These are phyloP conservation scores for Penicillium sp. DNA, from an alignment of 2,329 filamentous ascomycete species.

Conservation along the genomic window DNA sequence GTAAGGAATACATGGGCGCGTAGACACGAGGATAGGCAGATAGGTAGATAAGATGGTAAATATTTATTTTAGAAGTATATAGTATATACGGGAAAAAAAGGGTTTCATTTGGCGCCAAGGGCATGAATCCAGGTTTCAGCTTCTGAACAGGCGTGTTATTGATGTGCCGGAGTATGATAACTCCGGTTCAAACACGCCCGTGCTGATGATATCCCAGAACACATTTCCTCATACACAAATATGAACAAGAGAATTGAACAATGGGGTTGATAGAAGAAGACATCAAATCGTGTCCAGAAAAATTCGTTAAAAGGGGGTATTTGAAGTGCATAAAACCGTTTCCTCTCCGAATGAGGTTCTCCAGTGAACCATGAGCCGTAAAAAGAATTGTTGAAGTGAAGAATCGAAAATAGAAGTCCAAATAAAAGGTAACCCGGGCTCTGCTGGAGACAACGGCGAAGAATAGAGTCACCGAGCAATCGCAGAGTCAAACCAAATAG, in stretches of 20 bases:
- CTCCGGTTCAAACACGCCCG: background rate
- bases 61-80: background rate
- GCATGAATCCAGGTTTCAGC: background rate
- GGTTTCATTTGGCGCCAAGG: slow-evolving; percentile 12
- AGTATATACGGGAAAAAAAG: background rate
- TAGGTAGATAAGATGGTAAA: background rate
- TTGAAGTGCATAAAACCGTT: slow-evolving; percentile 27
- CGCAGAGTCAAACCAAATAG: background rate
- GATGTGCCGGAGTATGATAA: background rate
- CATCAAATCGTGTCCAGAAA: slow-evolving; percentile 35
- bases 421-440: slow-evolving; percentile 20
- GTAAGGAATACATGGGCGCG: background rate
- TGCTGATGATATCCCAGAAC: background rate
- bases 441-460: slow-evolving; percentile 24
- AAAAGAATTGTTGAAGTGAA: slow-evolving; percentile 12
- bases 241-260: slow-evolving; percentile 25
- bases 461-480: slow-evolving; percentile 4
- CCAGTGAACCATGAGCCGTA: slow-evolving; percentile 20
- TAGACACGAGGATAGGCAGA: background rate
- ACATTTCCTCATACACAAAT: slow-evolving; percentile 11
- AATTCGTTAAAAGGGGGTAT: slow-evolving; percentile 35
- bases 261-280: slow-evolving; percentile 19
- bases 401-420: slow-evolving; percentile 18
- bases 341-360: slow-evolving; percentile 22
- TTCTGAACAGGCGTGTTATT: background rate